These are phyloP conservation scores for Colletotrichum falcatum DNA, from an alignment of 2,329 filamentous ascomycete genomes.

Conservation along the genomic window DNA sequence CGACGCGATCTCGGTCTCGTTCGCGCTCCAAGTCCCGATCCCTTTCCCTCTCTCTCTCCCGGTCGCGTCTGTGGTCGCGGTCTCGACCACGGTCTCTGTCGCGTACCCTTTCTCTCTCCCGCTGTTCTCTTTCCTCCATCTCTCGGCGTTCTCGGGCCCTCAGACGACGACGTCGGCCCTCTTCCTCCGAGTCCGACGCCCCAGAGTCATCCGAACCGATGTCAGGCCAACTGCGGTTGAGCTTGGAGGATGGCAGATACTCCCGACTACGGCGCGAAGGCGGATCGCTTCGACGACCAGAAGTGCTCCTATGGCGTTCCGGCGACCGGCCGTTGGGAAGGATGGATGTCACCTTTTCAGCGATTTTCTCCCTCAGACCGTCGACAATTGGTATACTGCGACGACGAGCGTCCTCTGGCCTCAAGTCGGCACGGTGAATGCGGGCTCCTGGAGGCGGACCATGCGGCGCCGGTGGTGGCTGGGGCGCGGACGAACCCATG, in stretches of 20 bases:
- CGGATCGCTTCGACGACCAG: conserved; percentile 45
- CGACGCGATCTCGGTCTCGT: conserved; percentile 49
- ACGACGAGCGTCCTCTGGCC: conserved; percentile 53
- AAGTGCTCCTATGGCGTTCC: conserved; percentile 53
- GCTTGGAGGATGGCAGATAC: conserved; percentile 54
- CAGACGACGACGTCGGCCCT: conserved; percentile 45
- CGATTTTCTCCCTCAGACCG: conserved; percentile 57
- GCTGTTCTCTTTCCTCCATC: conserved; percentile 47
- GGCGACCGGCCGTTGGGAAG: conserved; percentile 52
- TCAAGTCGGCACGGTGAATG: conserved; percentile 50
- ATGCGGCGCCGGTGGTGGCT: conserved; percentile 45
- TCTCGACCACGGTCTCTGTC: conserved; percentile 57
- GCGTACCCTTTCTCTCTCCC: conserved; percentile 51
- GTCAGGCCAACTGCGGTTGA: conserved; percentile 58
- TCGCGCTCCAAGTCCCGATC: conserved; percentile 50
- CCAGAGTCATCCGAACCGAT: conserved; percentile 52
- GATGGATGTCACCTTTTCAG: conserved; percentile 59
- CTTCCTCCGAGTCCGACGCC: conserved; percentile 50
- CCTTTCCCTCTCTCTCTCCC: conserved; percentile 44
- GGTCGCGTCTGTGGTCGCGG: conserved; percentile 46
- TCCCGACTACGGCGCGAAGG: conserved; percentile 49
- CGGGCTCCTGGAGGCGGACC: conserved; percentile 46
- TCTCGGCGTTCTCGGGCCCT: conserved; percentile 39
- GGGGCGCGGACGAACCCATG: conserved; percentile 47
- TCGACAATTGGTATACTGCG: conserved; percentile 53